These are phyloP conservation scores for Nicotiana knightiana DNA, from an alignment of 257 asterid genomes.

Conservation along the genomic window DNA sequence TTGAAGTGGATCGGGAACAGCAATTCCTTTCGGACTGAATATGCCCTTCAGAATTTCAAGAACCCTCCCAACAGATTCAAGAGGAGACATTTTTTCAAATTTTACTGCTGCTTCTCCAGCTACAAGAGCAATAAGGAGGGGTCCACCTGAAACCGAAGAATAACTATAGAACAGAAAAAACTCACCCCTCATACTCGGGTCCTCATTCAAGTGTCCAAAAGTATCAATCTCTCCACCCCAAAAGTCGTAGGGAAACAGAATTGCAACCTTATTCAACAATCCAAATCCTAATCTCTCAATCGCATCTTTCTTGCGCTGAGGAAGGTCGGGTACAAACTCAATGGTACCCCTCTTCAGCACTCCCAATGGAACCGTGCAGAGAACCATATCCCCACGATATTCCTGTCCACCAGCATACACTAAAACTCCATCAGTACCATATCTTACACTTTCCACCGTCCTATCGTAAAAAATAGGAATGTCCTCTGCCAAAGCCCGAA, in stretches of 20 bases:
- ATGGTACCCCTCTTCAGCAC: slow-evolving; percentile 74
- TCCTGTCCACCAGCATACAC: slow-evolving; percentile 80
- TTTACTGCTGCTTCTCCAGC: slow-evolving; percentile 96
- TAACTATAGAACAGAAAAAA: slow-evolving; percentile 89
- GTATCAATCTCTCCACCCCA: slow-evolving; percentile 99
- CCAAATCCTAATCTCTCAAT: slow-evolving; percentile 90
- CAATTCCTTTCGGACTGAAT: slow-evolving; percentile 91
- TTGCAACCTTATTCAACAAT: slow-evolving; percentile 83
- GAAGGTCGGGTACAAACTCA: slow-evolving; percentile 84
- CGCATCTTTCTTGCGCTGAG: slow-evolving; percentile 77
- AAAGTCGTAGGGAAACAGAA: slow-evolving; percentile 90
- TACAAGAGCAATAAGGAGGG: slow-evolving; percentile 88
- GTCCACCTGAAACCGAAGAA: slow-evolving; percentile 93
- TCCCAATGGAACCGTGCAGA: slow-evolving; percentile 83
- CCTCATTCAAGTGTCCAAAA: slow-evolving; percentile 89
- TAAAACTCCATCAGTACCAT: slow-evolving; percentile 73
- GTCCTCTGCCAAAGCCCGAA: slow-evolving; percentile 75
- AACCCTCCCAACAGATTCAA: slow-evolving; percentile 69
- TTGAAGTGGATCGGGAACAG: slow-evolving; percentile 89
- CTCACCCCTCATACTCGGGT: slow-evolving; percentile 85
- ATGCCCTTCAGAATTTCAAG: slow-evolving; percentile 84
- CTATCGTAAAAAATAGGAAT: slow-evolving; percentile 72
- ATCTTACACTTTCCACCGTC: slow-evolving; percentile 57
- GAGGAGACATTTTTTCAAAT: slow-evolving; percentile 75
- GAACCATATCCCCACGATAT: slow-evolving; percentile 76